Evolutionary conservation across 1,284 basidiomycete species (phyloP), one percentile per base, ranked within the genome.

Genomic region (Cutaneotrichosporon sp.): DNA sequence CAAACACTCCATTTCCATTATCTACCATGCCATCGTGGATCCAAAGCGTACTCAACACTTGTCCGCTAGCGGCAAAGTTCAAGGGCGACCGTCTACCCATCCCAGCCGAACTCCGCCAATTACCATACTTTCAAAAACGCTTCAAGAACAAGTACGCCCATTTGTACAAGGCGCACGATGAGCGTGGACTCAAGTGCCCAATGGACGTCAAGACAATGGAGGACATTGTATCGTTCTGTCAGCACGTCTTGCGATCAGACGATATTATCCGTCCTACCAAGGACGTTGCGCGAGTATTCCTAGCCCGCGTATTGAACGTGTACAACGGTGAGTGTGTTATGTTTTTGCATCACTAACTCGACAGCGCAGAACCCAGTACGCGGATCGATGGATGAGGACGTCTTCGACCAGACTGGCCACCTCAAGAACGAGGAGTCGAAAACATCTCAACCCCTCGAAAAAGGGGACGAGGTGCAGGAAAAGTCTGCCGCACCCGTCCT

Each of bases 91-190:
- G 55, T 11, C 55, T 56, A 1, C 55, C 55, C 38, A 56, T 56
- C 22, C 55, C 55, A 5, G 13, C 18, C 10, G 55, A 40, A 38
- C 38, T 56, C 11, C 21, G 36, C 21, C 55, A 56, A 36, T 22
- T 56, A 13, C 55, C 55, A 8, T 56, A 56, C 55, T 56, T 56
- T 14, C 21, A 56, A 22, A 56, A 56, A 22, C 55, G 55, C 5
- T 56, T 56, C 55, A 56, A 56, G 55, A 26, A 56, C 55, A 56
- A 56, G 55, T 56, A 56, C 38, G 55, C 55, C 21, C 55, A 56
- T 13, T 26, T 56, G 22, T 56, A 56, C 55, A 38, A 30, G 13
- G 55, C 55, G 6, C 55, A 56, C 55, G 55, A 56, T n/a, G 55
- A 56, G 13, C 55, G 55, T 0, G 55, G 55, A 21, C 55, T 56